Evolutionary conservation across 2,329 filamentous ascomycete genomes (phyloP), one percentile per base, ranked within the genome.

Genomic region (Periconia sp.): DNA sequence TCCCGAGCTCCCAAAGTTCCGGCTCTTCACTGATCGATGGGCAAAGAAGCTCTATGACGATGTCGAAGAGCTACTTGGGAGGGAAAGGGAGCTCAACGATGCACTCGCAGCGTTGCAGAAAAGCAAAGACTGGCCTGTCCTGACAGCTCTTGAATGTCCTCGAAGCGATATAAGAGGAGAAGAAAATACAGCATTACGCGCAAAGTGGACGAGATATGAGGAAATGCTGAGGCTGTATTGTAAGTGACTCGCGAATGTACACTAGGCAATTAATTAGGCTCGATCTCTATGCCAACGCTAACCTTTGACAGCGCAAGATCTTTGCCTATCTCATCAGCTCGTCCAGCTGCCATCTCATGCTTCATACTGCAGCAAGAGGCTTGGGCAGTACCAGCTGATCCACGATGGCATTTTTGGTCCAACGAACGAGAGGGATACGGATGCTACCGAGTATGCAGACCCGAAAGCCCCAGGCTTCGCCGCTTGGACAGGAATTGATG

Each of bases 1-100:
- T 16, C 34, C 34, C 10, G 34, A 37, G 15, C 4, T 37, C 4
- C n/a, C 22, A 3, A 37, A 18, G 17, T 42, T 42, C 21, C 40
- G 40, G 13, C 32, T 31, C 4, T 36, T 42, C n/a, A 21, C 12
- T n/a, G 32, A 17, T 10, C 17, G 31, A 28, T 42, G 40, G 40
- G 10, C 32, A 12, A 36, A 36, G n/a, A 23, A 30, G 9, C 23
- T 42, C 13, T 28, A 42, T 18, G 36, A 44, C 26, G 35, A 44
- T 26, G 21, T 22, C 3, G 30, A 34, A 19, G 29, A 44, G 18
- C 18, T 44, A 11, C 13, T 30, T 12, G 22, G 12, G 23, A 13
- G 30, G n/a, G 22, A 44, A 23, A 9, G 15, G 28, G 30, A 34
- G n/a, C 41, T 38, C 12, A 33, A 39, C 17, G 3, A 29, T 5